Evolutionary conservation across 371 early-diverging fungal genomes (phyloP).

Genomic region (Dichotomocladium elegans): DNA sequence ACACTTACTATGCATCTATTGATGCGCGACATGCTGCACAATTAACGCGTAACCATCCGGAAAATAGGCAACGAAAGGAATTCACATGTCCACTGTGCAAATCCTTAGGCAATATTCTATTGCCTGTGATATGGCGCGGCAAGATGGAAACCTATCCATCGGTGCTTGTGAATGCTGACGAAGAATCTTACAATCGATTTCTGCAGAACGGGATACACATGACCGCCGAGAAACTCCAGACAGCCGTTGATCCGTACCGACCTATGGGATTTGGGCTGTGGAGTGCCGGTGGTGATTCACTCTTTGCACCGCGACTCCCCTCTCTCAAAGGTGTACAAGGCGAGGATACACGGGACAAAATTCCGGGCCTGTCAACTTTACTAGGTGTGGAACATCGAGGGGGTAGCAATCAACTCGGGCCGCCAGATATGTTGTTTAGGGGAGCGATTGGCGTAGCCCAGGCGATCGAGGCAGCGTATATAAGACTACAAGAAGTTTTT

Average conservation of each 20-base stretch:
- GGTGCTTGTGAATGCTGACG: slow-evolving; percentile 30
- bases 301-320: slow-evolving; percentile 8
- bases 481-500: slow-evolving; percentile 47
- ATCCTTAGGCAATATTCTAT: slow-evolving; percentile 82
- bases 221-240: slow-evolving; percentile 19
- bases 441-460: slow-evolving; percentile 24
- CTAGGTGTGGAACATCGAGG: slow-evolving; percentile 5
- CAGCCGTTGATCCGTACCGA: slow-evolving; percentile 15
- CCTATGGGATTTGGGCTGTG: slow-evolving; percentile 8
- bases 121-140: slow-evolving; percentile 66
- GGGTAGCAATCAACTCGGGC: slow-evolving; percentile 21
- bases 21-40: slow-evolving; percentile 77
- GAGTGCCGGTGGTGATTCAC: slow-evolving; percentile 3
- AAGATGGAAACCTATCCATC: slow-evolving; percentile 56
- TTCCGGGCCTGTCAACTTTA: slow-evolving; percentile 3
- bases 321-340: slow-evolving; percentile 1
- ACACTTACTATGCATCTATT: slow-evolving; percentile 75
- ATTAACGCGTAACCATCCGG: slow-evolving; percentile 82
- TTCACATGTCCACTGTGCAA: slow-evolving; percentile 95
- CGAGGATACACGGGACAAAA: not conserved
- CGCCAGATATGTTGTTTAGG: slow-evolving; percentile 27
- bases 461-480: slow-evolving; percentile 45
- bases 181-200: slow-evolving; percentile 29
- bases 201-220: slow-evolving; percentile 26
- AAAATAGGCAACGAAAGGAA: slow-evolving; percentile 74